Percentiles rank a stretch among this genome's conserved stretches.
Conservation (phyloP, 495 filamentous ascomycete genomes). For the Penicillium bialowiezense region DNA sequence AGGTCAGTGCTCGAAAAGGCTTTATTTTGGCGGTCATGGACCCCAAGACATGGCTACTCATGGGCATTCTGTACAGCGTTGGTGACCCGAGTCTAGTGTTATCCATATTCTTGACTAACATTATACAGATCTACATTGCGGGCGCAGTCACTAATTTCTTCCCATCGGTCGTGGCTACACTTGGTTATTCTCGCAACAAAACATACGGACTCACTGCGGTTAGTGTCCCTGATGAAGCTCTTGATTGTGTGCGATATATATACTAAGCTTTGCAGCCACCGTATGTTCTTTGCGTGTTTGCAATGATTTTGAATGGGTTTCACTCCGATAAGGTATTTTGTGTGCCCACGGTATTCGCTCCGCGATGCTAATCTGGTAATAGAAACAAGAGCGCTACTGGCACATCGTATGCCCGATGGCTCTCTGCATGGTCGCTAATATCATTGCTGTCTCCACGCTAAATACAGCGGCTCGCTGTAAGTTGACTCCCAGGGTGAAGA, state of each 20-base stretch:
- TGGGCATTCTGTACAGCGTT: no score
- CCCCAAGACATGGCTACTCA: slow-evolving; percentile 12
- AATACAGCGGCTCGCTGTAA: slow-evolving; percentile 14
- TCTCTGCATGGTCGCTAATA: slow-evolving; percentile 8
- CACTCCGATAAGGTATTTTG: slow-evolving; percentile 14
- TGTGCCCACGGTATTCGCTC: background rate
- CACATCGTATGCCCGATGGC: slow-evolving; percentile 10
- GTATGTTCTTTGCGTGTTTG: slow-evolving; percentile 6
- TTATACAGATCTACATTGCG: slow-evolving; percentile 9
- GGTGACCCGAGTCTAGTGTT: no score
- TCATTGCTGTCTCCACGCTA: slow-evolving; percentile 12
- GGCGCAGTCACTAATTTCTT: slow-evolving; percentile 6
- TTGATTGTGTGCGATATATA: background rate
- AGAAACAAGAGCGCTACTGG: slow-evolving; percentile 16
- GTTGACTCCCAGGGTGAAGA: background rate
- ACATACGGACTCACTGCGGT: slow-evolving; percentile 6
- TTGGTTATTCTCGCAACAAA: slow-evolving; percentile 6
- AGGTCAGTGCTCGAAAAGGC: slow-evolving; percentile 15
- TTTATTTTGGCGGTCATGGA: slow-evolving; percentile 17
- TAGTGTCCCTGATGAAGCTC: background rate
- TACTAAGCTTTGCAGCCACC: background rate
- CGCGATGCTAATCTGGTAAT: background rate
- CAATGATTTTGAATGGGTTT: slow-evolving; percentile 12
- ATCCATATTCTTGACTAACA: slow-evolving; percentile 9
- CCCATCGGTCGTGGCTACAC: slow-evolving; percentile 4